phyloP scores from a whole-genome alignment of 768 basidiomycete genomes.

The Gyrodon lividus region DNA sequence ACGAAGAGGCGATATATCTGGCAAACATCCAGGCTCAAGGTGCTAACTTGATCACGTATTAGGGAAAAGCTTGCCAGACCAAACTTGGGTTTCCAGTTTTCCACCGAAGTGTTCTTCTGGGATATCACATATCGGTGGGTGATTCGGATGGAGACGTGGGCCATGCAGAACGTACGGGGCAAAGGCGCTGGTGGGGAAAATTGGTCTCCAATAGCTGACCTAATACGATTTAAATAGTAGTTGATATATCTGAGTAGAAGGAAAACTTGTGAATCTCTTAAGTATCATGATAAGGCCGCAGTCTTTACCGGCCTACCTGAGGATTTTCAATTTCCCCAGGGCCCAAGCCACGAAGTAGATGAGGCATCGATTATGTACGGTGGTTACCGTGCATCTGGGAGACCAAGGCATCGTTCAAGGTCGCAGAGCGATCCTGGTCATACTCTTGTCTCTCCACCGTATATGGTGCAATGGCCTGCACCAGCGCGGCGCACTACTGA shows the following conservation, averaged over 20 bases:
- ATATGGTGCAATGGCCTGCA: conserved; percentile 23
- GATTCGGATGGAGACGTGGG: too few species aligned
- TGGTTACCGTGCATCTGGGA: conserved; percentile 9
- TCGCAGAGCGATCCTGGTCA: conserved; percentile 26
- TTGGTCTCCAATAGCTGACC: too few species aligned
- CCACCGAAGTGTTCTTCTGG: background rate
- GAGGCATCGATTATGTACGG: conserved; percentile 12
- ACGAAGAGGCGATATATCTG: conserved; percentile 39
- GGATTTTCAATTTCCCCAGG: background rate
- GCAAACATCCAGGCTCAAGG: conserved; percentile 37
- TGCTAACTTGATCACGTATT: conserved; percentile 14
- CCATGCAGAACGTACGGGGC: too few species aligned
- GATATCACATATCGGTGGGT: too few species aligned
- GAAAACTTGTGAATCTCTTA: too few species aligned
- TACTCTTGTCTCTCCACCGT: conserved; percentile 19
- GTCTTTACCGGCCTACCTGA: too few species aligned
- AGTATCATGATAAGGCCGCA: too few species aligned
- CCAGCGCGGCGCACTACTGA: conserved; percentile 24
- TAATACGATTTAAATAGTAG: too few species aligned
- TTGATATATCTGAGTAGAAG: too few species aligned
- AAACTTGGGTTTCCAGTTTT: background rate
- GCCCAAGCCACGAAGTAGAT: background rate
- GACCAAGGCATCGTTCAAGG: conserved; percentile 14
- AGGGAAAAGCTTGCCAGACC: background rate
- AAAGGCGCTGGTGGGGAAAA: background rate